A percentile compares a stretch with the other conserved stretches of the same genome.
Conservation (phyloP, 768 basidiomycete genomes). For the Trametes sanguinea region DNA sequence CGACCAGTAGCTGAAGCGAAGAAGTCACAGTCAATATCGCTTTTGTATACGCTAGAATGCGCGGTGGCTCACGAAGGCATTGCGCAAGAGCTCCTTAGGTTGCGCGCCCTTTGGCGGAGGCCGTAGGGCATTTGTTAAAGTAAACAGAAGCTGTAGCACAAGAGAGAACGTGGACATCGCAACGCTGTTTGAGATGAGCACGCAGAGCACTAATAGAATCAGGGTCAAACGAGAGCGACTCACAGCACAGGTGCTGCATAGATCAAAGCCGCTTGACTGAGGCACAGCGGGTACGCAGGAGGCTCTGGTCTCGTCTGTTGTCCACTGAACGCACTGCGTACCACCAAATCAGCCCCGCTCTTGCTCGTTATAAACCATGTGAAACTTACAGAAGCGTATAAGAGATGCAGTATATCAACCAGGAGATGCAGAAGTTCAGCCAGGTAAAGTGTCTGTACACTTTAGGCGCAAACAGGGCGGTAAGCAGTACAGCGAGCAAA, state of each 20-base stretch:
- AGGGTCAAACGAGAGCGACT: neutral
- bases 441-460: conserved; percentile 23
- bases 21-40: neutral
- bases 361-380: too few relatives aligned
- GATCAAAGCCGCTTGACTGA: conserved; percentile 18
- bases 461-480: conserved; percentile 20
- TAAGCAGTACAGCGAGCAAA: conserved; percentile 17
- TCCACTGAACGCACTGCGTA: conserved; percentile 13
- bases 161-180: conserved; percentile 23
- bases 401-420: conserved; percentile 23
- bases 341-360: neutral
- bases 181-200: conserved; percentile 1
- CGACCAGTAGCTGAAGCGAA: conserved; percentile 8
- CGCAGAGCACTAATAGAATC: too few relatives aligned
- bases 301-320: conserved; percentile 18
- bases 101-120: conserved; percentile 2
- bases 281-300: conserved; percentile 18
- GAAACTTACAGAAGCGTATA: conserved; percentile 22
- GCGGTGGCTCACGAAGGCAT: conserved; percentile 5
- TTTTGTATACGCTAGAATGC: too few relatives aligned
- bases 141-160: conserved; percentile 21
- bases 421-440: conserved; percentile 27
- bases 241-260: conserved; percentile 24
- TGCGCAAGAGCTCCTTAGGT: neutral
- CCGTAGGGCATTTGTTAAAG: conserved; percentile 9